Conservation (phyloP, 176 grass and related monocot genomes). For the Avena eriantha region DNA sequence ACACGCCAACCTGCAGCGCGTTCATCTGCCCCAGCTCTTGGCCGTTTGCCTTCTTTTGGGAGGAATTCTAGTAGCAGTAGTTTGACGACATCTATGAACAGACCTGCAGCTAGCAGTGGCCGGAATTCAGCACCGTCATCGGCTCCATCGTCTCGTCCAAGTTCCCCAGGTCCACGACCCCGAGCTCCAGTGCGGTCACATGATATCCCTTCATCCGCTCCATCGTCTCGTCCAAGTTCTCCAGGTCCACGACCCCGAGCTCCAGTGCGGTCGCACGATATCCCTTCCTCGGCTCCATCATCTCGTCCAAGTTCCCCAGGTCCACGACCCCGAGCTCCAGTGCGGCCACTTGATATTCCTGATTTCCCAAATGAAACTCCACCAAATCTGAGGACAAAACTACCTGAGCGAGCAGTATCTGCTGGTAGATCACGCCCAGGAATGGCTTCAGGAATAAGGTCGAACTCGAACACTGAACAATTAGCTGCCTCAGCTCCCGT, state of each 20-base stretch:
- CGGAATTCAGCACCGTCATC: conserved; percentile 79
- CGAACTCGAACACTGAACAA: conserved; percentile 61
- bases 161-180: conserved; percentile 71
- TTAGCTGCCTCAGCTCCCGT: conserved; percentile 49
- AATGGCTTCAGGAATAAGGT: conserved; percentile 59
- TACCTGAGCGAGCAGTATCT: conserved; percentile 88
- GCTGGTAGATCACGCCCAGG: conserved; percentile 88
- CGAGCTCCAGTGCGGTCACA: conserved; percentile 62
- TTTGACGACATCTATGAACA: conserved; percentile 53
- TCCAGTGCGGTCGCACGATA: conserved; percentile 66
- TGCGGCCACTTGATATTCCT: conserved; percentile 83
- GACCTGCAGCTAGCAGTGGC: conserved; percentile 55
- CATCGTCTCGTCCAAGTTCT: conserved; percentile 75
- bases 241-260: conserved; percentile 66
- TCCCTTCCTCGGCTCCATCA: conserved; percentile 51
- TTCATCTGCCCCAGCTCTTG: conserved; percentile 51
- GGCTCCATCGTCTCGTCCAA: conserved; percentile 76
- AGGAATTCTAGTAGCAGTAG: conserved; percentile 48
- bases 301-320: conserved; percentile 82
- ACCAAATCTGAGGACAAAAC: conserved; percentile 87
- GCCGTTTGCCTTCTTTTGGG: conserved; percentile 76
- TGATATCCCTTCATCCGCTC: conserved; percentile 63
- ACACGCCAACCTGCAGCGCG: conserved; percentile 61
- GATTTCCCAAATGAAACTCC: conserved; percentile 89
- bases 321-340: conserved; percentile 57